These are phyloP conservation scores for Backusella tarrabulga DNA, from an alignment of 192 early-diverging fungal species.

Conservation along the genomic window DNA sequence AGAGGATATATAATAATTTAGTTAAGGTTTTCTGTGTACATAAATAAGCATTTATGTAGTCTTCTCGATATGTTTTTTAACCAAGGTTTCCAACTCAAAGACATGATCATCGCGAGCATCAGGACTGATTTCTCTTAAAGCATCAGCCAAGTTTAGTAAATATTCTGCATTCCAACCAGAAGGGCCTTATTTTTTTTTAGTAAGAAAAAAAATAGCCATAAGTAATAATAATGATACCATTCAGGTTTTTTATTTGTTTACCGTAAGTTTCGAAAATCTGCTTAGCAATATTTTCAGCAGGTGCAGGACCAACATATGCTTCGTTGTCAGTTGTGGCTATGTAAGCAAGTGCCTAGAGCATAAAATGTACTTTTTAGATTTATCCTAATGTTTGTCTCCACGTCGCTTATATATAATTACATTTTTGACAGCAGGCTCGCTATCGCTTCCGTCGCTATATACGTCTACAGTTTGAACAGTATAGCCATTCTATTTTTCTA, in stretches of 20 bases:
- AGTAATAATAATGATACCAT: background rate
- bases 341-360: constrained; percentile 68
- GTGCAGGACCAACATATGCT: constrained; percentile 73
- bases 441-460: constrained; percentile 22
- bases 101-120: constrained; percentile 59
- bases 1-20: background rate
- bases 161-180: constrained; percentile 74
- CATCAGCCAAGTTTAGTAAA: constrained; percentile 60
- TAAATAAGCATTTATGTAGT: background rate
- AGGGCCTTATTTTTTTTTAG: constrained; percentile 41
- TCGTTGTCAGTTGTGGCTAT: constrained; percentile 75
- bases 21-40: too few species aligned
- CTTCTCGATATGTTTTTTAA: constrained; percentile 38
- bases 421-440: constrained; percentile 49
- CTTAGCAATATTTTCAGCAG: constrained; percentile 55
- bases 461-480: constrained; percentile 51
- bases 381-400: background rate
- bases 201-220: background rate
- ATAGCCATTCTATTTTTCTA: constrained; percentile 69
- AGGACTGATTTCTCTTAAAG: constrained; percentile 51
- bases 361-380: background rate
- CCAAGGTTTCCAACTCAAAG: constrained; percentile 51
- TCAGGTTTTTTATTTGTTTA: constrained; percentile 14
- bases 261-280: constrained; percentile 65
- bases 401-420: constrained; percentile 26